Evolutionary conservation across 805 yeast species (phyloP), one percentile per base, ranked within the genome.

Genomic region (Wickerhamiella lipophila): DNA sequence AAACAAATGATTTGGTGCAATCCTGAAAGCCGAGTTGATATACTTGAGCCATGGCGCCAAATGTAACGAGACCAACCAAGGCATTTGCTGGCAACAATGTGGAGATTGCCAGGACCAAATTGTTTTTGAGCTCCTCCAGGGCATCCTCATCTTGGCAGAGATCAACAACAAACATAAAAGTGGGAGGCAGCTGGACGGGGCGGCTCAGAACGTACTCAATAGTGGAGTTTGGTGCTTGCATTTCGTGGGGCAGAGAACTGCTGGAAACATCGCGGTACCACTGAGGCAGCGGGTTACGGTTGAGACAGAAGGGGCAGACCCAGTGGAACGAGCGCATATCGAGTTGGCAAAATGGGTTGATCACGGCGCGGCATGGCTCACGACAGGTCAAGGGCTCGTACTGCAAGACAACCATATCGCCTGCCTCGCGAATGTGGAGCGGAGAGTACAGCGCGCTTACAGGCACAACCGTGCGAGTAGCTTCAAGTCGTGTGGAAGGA

Each of bases 361-460:
- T 68, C 32, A 86, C 78, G 4, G 88, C 80, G 55, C 84, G 79
- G 73, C 99, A 92, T 51, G 78, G 77, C 22, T 79, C 75, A 49
- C 87, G 74, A 68, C 96, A 88, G 39, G 77, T 67, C 46, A 79
- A 78, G 11, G 96, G 96, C 64, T 88, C 95, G 65, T 87, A 86
- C 58, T 76, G 76, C 50, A 89, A 86, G 47, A 83, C 68, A 15
- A 85, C 81, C 53, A 86, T 70, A 54, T 81, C 87, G 52, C 81
- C 82, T 56, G 83, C 76, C 50, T 77, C 77, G 59, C 85, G 78
- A 23, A 44, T 44, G 40, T 35, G 47, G 58, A 92, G 74, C 7
- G 99, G 99, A n/a, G 96, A 88, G 71, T 87, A 92, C 53, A 92
- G 69, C 49, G 95, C 81, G 38, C 96, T 95, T 32, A 92, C 80